phyloP scores from a whole-genome alignment of 2,329 filamentous ascomycete genomes.

The Incumbomyces delicatus region DNA sequence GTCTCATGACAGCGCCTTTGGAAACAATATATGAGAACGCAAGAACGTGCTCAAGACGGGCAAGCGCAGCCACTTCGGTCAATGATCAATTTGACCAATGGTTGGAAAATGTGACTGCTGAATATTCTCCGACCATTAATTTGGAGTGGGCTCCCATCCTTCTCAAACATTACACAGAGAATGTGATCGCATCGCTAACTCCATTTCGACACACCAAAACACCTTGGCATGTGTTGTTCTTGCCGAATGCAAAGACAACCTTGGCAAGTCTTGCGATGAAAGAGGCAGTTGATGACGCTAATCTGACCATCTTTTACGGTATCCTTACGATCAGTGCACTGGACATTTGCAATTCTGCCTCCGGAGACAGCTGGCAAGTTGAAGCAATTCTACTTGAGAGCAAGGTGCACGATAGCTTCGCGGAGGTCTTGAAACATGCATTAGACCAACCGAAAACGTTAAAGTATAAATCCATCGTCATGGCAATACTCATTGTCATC shows the following conservation, averaged over 20 bases:
- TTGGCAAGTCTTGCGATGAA: constrained; percentile 35
- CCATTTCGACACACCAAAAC: constrained; percentile 30
- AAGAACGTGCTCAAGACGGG: too few species aligned
- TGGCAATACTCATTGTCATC: constrained; percentile 36
- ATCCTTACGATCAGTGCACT: constrained; percentile 36
- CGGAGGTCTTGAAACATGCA: constrained; percentile 27
- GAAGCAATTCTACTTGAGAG: constrained; percentile 23
- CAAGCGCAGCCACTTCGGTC: too few species aligned
- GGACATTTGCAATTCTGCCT: constrained; percentile 27
- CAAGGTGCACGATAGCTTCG: constrained; percentile 26
- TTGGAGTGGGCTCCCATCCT: constrained; percentile 24
- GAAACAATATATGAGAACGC: neutral
- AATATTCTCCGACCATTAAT: too few species aligned
- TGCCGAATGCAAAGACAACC: constrained; percentile 33
- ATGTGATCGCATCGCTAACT: constrained; percentile 25
- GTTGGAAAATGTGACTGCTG: constrained; percentile 11
- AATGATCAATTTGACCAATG: too few species aligned
- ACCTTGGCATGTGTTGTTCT: constrained; percentile 36
- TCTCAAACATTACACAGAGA: constrained; percentile 30
- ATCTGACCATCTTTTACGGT: constrained; percentile 31
- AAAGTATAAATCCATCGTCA: constrained; percentile 38
- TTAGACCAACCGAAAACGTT: constrained; percentile 27
- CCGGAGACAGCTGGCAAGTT: constrained; percentile 27
- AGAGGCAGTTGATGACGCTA: constrained; percentile 30
- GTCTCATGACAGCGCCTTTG: neutral